Evolutionary conservation across 768 basidiomycete genomes (phyloP).

Genomic region (Thelephora ganbajun): DNA sequence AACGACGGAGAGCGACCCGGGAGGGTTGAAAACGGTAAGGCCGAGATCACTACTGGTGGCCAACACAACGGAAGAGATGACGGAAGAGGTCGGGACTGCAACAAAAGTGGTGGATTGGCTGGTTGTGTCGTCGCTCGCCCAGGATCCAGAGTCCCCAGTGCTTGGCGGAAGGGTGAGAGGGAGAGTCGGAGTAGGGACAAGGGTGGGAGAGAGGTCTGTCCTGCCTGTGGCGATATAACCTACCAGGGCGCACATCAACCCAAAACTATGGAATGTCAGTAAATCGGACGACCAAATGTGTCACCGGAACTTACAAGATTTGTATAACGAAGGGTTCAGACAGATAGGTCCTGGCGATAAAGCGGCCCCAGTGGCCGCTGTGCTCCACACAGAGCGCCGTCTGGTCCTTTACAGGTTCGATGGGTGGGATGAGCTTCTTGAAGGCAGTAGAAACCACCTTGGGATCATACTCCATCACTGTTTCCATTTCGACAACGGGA

Average conservation of each 20-base stretch:
- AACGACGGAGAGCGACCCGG: slow-evolving; percentile 7
- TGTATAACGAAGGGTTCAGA: not conserved
- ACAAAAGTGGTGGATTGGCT: slow-evolving; percentile 10
- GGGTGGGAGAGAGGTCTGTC: not conserved
- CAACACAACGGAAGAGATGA: slow-evolving; percentile 7
- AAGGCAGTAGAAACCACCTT: not conserved
- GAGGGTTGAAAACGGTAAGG: slow-evolving; percentile 22
- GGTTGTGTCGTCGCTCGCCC: not conserved
- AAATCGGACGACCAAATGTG: not conserved
- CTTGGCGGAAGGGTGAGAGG: not conserved
- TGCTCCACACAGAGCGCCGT: not conserved
- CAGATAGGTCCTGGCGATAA: not conserved
- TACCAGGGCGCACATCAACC: not conserved
- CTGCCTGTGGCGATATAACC: not conserved
- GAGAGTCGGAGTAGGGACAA: not conserved
- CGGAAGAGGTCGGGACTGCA: slow-evolving; percentile 2
- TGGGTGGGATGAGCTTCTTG: not conserved
- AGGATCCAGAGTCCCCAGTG: slow-evolving; percentile 1
- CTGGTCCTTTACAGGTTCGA: not conserved
- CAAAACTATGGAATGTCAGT: not conserved
- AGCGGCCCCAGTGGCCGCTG: not conserved
- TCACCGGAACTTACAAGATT: not conserved
- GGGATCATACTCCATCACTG: not conserved
- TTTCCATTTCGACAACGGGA: slow-evolving; percentile 31
- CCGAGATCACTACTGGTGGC: slow-evolving; percentile 18